phyloP scores from a whole-genome alignment of 768 basidiomycete species.

The Psilocybe azurescens region DNA sequence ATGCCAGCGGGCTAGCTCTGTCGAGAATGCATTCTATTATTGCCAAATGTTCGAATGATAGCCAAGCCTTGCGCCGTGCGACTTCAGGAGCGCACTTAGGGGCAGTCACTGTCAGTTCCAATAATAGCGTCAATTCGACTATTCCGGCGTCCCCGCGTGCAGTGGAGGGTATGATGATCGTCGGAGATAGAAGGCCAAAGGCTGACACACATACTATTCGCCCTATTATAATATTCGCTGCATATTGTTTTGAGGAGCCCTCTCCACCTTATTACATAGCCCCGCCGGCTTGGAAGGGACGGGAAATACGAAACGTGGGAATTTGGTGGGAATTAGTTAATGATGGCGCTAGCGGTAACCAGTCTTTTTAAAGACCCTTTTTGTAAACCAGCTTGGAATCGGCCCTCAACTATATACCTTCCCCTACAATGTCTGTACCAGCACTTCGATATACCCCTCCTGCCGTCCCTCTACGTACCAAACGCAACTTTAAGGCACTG shows the following conservation, averaged over 20 bases:
- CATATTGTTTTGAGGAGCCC: background rate
- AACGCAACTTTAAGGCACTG: constrained; percentile 89
- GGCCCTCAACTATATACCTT: background rate
- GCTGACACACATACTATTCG: constrained; percentile 2
- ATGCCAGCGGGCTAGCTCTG: background rate
- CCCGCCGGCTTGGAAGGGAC: constrained; percentile 6
- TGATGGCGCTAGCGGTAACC: constrained; percentile 17
- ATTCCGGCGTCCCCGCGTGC: constrained; percentile 6
- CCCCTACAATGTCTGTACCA: constrained; percentile 17
- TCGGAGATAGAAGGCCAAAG: constrained; percentile 1
- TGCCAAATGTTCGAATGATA: background rate
- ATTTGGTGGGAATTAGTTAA: background rate
- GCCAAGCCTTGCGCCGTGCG: background rate
- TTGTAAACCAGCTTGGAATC: background rate
- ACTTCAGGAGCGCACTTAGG: background rate
- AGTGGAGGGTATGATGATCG: constrained; percentile 4
- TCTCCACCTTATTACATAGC: constrained; percentile 3
- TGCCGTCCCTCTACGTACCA: constrained; percentile 72
- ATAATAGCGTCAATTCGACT: background rate
- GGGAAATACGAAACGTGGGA: constrained; percentile 12
- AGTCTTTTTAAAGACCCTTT: background rate
- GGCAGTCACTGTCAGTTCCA: background rate
- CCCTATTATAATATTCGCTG: background rate
- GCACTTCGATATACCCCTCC: constrained; percentile 27
- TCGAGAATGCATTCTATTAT: background rate